Evolutionary conservation across 805 yeast species (phyloP), one percentile per base, ranked within the genome.

Genomic region (Peterozyma toletana): DNA sequence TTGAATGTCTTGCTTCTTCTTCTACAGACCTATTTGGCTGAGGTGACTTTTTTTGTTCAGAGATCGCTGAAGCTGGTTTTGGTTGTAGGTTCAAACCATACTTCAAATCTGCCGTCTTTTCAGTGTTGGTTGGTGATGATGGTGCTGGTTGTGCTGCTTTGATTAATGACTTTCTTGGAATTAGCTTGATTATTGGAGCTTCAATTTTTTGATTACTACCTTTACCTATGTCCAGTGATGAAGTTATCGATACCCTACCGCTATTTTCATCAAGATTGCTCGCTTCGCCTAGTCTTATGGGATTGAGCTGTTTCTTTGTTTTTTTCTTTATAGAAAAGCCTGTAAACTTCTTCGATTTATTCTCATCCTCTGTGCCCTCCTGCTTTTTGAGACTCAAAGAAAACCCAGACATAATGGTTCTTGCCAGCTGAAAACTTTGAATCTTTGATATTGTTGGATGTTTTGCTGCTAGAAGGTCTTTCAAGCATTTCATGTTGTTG

Each of bases 281-380:
- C 16, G 9, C 18, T 16, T 29, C 21, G 5, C 34, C 11, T 30
- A 27, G 13, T 7, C 15, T 30, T 10, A 35, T 39, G 11, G 33
- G 38, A 14, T 44, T 47, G n/a, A 41, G 37, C 10, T 43, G 21
- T 11, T 37, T 33, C 33, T 30, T 37, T 6, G 29, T 16, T 13
- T 56, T 54, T 41, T 59, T 60, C 53, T 67, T 67, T 40, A 68
- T 43, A 0, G 71, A 63, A 52, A 69, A 67, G 29, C 65, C 64
- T 44, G 60, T 66, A 70, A 63, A 64, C 15, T 13, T 33, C 34
- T 34, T 11, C 31, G 17, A 7, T 21, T 21, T 21, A 21, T 21
- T 7, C 7, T 5, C 27, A 21, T 21, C 27, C 7, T 21, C 27
- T 21, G 27, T 21, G 27, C 7, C 27, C 27, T 21, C 27, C 27